Conservation (phyloP, 257 asterid species). For the Gentiana dahurica region DNA sequence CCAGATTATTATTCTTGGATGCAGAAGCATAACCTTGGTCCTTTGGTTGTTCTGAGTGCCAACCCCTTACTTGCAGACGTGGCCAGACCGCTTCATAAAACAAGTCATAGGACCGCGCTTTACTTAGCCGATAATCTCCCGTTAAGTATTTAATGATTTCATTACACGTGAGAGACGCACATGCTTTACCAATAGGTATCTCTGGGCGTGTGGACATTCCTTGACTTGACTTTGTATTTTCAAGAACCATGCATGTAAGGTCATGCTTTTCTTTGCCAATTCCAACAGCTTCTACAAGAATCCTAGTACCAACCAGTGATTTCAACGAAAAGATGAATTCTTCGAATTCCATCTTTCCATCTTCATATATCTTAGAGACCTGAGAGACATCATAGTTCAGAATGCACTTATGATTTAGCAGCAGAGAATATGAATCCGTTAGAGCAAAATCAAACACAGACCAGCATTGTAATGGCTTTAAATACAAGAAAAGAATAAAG, state of each 20-base stretch:
- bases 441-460: background rate
- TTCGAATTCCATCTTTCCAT: slow-evolving; percentile 34
- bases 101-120: slow-evolving; percentile 61
- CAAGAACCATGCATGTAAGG: slow-evolving; percentile 44
- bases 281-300: slow-evolving; percentile 59
- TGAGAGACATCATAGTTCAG: slow-evolving; percentile 15
- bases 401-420: background rate
- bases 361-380: slow-evolving; percentile 44
- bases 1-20: slow-evolving; percentile 32
- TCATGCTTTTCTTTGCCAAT: slow-evolving; percentile 55
- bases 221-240: slow-evolving; percentile 34
- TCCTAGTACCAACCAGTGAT: slow-evolving; percentile 39
- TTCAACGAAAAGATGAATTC: slow-evolving; percentile 50
- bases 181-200: slow-evolving; percentile 67
- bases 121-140: slow-evolving; percentile 75
- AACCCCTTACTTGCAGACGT: slow-evolving; percentile 77
- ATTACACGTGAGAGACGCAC: slow-evolving; percentile 42
- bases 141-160: slow-evolving; percentile 56
- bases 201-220: slow-evolving; percentile 7
- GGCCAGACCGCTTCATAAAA: slow-evolving; percentile 98
- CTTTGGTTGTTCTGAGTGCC: slow-evolving; percentile 68
- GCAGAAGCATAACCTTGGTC: slow-evolving; percentile 26
- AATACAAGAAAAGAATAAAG: too few species aligned
- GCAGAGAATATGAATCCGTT: background rate
- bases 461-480: too few species aligned